Percentiles rank a stretch among this genome's conserved stretches.
These are phyloP conservation scores for Porodaedalea pini DNA, from an alignment of 1,284 basidiomycete species.

Conservation along the genomic window DNA sequence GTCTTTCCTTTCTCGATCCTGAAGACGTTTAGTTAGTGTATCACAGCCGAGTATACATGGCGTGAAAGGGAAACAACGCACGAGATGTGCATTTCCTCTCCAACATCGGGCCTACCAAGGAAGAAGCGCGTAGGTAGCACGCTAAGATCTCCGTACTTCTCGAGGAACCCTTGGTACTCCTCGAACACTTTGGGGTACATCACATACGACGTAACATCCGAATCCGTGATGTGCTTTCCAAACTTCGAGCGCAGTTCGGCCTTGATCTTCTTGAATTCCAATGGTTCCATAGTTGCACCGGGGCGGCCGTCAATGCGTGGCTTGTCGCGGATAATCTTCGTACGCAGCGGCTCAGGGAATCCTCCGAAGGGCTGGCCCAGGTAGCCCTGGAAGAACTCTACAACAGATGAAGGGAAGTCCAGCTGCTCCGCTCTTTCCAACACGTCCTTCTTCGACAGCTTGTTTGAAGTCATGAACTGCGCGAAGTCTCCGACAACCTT, in stretches of 20 bases:
- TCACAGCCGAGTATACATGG: neutral
- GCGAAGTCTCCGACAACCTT: slow-evolving; percentile 99
- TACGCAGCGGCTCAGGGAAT: slow-evolving; percentile 95
- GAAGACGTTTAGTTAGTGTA: neutral
- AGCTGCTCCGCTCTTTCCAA: slow-evolving; percentile 82
- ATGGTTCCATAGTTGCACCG: slow-evolving; percentile 80
- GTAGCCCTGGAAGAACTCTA: slow-evolving; percentile 97
- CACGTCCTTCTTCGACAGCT: slow-evolving; percentile 84
- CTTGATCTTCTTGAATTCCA: slow-evolving; percentile 97
- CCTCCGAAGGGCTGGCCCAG: slow-evolving; percentile 96
- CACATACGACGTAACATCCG: slow-evolving; percentile 92
- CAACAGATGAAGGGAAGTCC: slow-evolving; percentile 96
- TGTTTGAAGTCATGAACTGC: slow-evolving; percentile 98
- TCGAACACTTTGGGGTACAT: slow-evolving; percentile 99
- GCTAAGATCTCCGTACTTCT: slow-evolving; percentile 94
- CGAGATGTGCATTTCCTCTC: slow-evolving; percentile 94
- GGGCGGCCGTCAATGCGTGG: slow-evolving; percentile 92
- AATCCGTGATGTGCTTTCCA: slow-evolving; percentile 90
- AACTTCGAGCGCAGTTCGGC: slow-evolving; percentile 90
- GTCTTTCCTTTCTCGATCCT: slow-evolving; percentile 95
- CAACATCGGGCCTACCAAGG: slow-evolving; percentile 86
- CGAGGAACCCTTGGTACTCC: slow-evolving; percentile 92
- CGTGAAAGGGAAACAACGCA: slow-evolving; percentile 5
- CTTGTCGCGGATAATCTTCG: slow-evolving; percentile 91
- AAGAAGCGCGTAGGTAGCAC: slow-evolving; percentile 97